A percentile compares a stretch with the other conserved stretches of the same genome.
Evolutionary conservation across 2,329 filamentous ascomycete species (phyloP).

Genomic region (Ophiosphaerella narmari): DNA sequence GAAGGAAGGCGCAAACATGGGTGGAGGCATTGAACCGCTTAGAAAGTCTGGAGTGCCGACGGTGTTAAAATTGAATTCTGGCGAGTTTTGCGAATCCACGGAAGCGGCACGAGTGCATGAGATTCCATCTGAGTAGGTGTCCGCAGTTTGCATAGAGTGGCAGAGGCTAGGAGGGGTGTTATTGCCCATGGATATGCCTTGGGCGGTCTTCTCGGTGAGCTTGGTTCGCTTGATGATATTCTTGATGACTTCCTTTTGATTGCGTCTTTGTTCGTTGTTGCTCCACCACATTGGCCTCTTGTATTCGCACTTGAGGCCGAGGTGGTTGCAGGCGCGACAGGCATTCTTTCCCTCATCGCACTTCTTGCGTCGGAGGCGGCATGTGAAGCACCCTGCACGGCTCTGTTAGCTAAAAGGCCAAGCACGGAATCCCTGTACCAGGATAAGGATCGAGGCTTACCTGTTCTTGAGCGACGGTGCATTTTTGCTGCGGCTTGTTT

Average conservation of each 20-base stretch:
- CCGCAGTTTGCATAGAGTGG: constrained; percentile 80
- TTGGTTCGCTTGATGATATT: constrained; percentile 97
- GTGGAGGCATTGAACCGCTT: constrained; percentile 64
- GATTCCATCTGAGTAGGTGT: constrained; percentile 75
- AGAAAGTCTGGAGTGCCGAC: constrained; percentile 59
- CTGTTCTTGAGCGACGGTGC: constrained; percentile 92
- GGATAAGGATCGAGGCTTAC: constrained; percentile 60
- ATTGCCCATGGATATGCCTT: constrained; percentile 52
- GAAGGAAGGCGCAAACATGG: constrained; percentile 50
- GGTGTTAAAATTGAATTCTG: constrained; percentile 70
- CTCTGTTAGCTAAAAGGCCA: constrained; percentile 43
- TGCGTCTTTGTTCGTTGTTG: constrained; percentile 81
- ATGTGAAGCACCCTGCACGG: constrained; percentile 67
- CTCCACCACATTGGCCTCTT: constrained; percentile 97
- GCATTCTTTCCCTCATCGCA: constrained; percentile 69
- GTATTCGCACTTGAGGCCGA: constrained; percentile 91
- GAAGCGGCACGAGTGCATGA: constrained; percentile 73
- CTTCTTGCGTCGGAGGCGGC: constrained; percentile 70
- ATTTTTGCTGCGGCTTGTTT: constrained; percentile 74
- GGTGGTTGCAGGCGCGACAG: constrained; percentile 68
- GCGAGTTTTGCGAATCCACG: constrained; percentile 77
- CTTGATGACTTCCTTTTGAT: constrained; percentile 96
- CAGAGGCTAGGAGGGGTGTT: constrained; percentile 78
- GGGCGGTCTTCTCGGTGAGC: constrained; percentile 79
- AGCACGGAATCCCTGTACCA: constrained; percentile 45